Evolutionary conservation across 176 grass and related monocot species (phyloP).

Genomic region (Carex scoparia): DNA sequence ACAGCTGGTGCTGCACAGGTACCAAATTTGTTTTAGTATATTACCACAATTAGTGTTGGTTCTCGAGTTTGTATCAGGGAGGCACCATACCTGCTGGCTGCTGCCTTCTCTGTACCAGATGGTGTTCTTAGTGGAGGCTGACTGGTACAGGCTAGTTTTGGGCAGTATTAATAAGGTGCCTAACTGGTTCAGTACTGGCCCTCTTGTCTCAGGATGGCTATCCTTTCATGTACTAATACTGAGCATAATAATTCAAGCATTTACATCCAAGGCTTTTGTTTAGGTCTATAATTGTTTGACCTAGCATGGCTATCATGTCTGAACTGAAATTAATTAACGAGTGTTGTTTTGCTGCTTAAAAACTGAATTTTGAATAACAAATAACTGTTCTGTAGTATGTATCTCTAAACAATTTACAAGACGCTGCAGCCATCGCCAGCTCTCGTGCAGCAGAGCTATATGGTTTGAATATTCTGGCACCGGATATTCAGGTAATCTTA

Average conservation of each 20-base stretch:
- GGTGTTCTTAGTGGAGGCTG: neutral
- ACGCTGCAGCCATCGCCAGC: constrained; percentile 74
- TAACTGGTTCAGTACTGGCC: neutral
- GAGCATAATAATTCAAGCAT: neutral
- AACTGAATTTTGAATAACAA: neutral
- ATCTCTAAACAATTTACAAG: constrained; percentile 48
- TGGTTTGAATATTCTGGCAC: constrained; percentile 69
- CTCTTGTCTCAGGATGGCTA: neutral
- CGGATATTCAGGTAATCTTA: constrained; percentile 72
- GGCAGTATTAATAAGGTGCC: neutral
- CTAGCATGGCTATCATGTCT: neutral
- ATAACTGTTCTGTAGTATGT: constrained; percentile 41
- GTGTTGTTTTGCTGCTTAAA: neutral
- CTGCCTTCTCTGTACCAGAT: neutral
- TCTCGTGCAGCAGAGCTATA: constrained; percentile 74
- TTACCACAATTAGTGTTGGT: neutral
- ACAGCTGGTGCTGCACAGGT: constrained; percentile 84
- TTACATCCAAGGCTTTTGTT: neutral
- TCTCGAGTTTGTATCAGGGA: neutral
- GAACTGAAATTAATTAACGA: neutral
- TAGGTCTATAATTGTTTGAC: neutral
- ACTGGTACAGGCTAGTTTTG: neutral
- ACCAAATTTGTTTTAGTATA: neutral
- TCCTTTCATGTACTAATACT: neutral
- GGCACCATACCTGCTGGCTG: neutral